Conservation (phyloP, 2,329 filamentous ascomycete genomes). For the Aspergillus uvarum region DNA sequence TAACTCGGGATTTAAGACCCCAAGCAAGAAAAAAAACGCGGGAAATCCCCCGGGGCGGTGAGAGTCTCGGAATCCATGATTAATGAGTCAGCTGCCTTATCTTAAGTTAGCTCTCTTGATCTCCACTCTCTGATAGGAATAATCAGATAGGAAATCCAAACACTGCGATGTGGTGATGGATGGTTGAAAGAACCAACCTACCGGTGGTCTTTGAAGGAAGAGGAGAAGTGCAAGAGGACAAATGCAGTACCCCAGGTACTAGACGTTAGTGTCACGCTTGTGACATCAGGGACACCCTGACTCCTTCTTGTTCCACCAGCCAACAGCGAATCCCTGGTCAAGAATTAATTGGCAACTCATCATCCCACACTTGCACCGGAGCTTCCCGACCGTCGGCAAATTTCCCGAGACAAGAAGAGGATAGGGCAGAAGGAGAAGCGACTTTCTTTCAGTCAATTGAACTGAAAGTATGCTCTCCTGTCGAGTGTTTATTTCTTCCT, state of each 20-base stretch:
- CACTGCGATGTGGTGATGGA: neutral
- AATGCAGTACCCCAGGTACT: no score
- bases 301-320: no score
- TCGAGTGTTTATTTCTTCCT: neutral
- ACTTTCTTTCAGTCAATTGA: neutral
- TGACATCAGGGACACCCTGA: no score
- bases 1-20: neutral
- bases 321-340: neutral
- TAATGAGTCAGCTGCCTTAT: neutral
- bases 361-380: conserved; percentile 2
- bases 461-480: neutral
- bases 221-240: no score
- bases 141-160: neutral
- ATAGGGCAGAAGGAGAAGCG: neutral
- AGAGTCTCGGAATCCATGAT: neutral
- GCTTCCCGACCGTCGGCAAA: conserved; percentile 1
- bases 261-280: neutral
- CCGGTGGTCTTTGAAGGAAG: neutral
- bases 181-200: neutral
- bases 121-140: neutral
- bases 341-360: neutral
- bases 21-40: conserved; percentile 7
- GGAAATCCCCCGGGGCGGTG: neutral
- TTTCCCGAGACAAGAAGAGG: no score
- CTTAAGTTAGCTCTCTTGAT: neutral